Conservation (phyloP, 768 basidiomycete genomes). For the Pisolithus orientalis region DNA sequence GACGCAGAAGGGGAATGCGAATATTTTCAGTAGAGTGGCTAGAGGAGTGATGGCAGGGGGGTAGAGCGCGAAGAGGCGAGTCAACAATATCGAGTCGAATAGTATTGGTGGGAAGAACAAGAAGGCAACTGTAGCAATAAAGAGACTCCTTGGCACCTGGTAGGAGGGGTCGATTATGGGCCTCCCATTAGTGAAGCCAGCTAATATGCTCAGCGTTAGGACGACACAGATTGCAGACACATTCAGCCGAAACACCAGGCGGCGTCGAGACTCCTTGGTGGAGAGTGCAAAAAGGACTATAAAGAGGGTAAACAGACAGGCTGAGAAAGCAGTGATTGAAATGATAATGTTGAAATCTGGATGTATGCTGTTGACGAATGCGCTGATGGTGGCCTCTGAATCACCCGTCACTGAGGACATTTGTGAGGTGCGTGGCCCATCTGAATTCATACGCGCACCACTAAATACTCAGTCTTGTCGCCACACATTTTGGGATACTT, state of each 20-base stretch:
- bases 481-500: no score
- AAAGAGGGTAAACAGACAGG: slow-evolving; percentile 29
- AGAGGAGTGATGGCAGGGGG: slow-evolving; percentile 17
- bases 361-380: slow-evolving; percentile 14
- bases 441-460: background rate
- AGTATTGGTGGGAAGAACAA: slow-evolving; percentile 21
- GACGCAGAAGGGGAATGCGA: slow-evolving; percentile 23
- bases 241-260: slow-evolving; percentile 30
- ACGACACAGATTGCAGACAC: slow-evolving; percentile 17
- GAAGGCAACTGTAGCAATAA: slow-evolving; percentile 17
- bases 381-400: background rate
- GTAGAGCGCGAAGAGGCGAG: slow-evolving; percentile 22
- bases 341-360: slow-evolving; percentile 16
- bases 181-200: slow-evolving; percentile 3
- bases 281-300: slow-evolving; percentile 29
- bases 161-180: slow-evolving; percentile 11
- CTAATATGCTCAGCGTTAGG: slow-evolving; percentile 25
- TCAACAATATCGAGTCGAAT: no score
- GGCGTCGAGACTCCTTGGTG: slow-evolving; percentile 17
- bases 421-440: background rate
- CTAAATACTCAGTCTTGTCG: background rate
- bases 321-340: slow-evolving; percentile 21
- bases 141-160: slow-evolving; percentile 9
- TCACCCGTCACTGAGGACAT: background rate
- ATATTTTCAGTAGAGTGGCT: slow-evolving; percentile 13